Base-by-base conservation (phyloP, 2,329 filamentous ascomycete genomes). In the Epichloe gansuensis region DNA sequence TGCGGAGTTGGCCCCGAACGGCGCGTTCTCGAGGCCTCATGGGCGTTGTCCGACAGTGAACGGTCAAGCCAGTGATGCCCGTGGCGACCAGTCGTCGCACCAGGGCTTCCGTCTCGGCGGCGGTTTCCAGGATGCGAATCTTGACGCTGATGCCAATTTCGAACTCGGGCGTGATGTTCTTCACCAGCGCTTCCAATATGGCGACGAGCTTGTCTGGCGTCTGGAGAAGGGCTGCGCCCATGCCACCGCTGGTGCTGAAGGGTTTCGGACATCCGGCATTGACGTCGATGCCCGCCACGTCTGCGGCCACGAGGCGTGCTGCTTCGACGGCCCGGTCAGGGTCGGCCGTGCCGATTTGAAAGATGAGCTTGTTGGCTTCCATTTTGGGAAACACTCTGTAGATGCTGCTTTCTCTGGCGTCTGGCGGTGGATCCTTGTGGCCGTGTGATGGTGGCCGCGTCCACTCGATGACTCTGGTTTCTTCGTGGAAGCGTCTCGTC, bases 241-340 rank as follows among this genome's bases (percentile, higher is more conserved):
- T 98, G 47, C 93, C 93, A 54, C 89, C 89, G 56, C 79, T 80
- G 2, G 91, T 95, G 63, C 87, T 95, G 69, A 98, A 98, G 0
- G 91, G 87, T 68, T 98, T 98, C 0, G 93, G 93, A 64, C 93
- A 98, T n/a, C 93, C 93, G 0, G 93, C 89, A 66, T 98, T 98
- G 56, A 98, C 85, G 66, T 97, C 93, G 60, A 98, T 96, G 54
- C 93, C 93, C 0, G 84, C 83, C 3, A 98, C 93, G 68, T 97
- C 89, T 12, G 73, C 78, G 0, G 90, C 93, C 21, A 98, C 85
- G 15, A 96, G 71, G 50, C 82, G 82, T 2, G 91, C 89, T 1
- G 91, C 90, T 65, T 86, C 72, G 0, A 97, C 90, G 1, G 93
- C 93, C 34, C 83, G 77, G 12, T 85, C 82, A 0, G 93, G 89